A percentile compares a stretch with the other conserved stretches of the same genome.
These are phyloP conservation scores for Bryum argenteum DNA, from an alignment of 225 moss, liverwort and hornwort genomes.

Conservation along the genomic window DNA sequence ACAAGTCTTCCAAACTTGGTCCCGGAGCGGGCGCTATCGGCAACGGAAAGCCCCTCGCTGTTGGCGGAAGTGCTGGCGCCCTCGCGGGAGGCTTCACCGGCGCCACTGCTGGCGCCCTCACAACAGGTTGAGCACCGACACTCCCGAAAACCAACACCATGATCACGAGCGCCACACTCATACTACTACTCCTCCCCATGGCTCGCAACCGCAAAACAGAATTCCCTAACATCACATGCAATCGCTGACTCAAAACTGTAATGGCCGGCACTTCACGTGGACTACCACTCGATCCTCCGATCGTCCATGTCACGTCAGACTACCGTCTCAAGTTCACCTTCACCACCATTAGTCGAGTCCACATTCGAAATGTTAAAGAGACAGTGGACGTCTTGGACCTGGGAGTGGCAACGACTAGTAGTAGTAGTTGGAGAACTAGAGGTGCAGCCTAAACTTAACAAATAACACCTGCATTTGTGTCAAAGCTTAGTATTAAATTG, in stretches of 20 bases:
- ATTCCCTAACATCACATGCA: conserved; percentile 18
- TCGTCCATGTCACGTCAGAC: not conserved
- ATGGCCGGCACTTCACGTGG: no score
- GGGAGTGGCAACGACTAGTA: not conserved
- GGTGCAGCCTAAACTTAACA: not conserved
- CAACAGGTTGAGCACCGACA: conserved; percentile 25
- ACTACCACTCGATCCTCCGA: not conserved
- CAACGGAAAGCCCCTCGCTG: not conserved
- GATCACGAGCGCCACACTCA: conserved; percentile 12
- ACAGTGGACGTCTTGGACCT: not conserved
- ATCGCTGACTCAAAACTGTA: conserved; percentile 9
- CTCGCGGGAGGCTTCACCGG: not conserved
- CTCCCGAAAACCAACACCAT: not conserved
- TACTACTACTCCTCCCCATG: conserved; percentile 23
- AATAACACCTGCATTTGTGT: not conserved
- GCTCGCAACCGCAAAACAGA: not conserved
- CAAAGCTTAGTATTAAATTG: not conserved
- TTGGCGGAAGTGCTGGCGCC: not conserved
- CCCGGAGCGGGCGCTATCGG: conserved; percentile 41
- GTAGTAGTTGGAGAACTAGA: not conserved
- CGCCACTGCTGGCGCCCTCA: conserved; percentile 6
- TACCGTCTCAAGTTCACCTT: not conserved
- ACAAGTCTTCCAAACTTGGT: conserved; percentile 30
- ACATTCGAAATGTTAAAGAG: no score
- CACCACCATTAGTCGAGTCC: not conserved